Conservation (phyloP, 2,329 filamentous ascomycete species). For the Epichloe amarillans region DNA sequence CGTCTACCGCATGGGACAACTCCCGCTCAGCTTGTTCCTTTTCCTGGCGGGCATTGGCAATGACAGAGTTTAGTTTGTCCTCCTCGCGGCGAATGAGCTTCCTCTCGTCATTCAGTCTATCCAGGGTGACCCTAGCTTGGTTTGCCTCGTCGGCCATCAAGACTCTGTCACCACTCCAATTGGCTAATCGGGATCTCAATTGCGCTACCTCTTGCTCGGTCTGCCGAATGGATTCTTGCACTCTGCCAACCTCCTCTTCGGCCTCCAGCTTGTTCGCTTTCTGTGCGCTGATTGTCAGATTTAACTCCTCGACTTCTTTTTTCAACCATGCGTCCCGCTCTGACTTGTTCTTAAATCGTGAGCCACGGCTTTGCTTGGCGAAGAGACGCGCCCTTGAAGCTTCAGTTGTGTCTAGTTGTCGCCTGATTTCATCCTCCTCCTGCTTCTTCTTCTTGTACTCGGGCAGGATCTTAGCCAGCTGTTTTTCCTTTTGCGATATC, state of each 20-base stretch:
- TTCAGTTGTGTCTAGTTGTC: constrained; percentile 64
- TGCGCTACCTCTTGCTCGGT: constrained; percentile 61
- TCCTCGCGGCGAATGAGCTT: constrained; percentile 83
- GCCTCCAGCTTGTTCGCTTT: constrained; percentile 77
- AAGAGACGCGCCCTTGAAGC: constrained; percentile 66
- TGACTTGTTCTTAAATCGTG: constrained; percentile 74
- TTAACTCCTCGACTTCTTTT: constrained; percentile 68
- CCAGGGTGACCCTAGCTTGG: constrained; percentile 62
- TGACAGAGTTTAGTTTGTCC: constrained; percentile 68
- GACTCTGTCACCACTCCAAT: constrained; percentile 62
- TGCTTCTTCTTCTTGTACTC: constrained; percentile 60
- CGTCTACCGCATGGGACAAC: constrained; percentile 77
- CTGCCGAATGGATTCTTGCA: constrained; percentile 57
- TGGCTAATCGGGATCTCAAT: constrained; percentile 61
- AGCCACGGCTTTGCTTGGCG: constrained; percentile 81
- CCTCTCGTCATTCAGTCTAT: constrained; percentile 71
- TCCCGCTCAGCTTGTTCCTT: constrained; percentile 63
- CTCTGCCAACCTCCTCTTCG: constrained; percentile 63
- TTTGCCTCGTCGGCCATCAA: constrained; percentile 61
- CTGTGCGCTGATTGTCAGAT: constrained; percentile 61
- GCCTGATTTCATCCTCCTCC: constrained; percentile 57
- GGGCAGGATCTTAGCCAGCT: constrained; percentile 64
- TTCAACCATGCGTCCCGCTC: constrained; percentile 78
- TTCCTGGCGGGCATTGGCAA: constrained; percentile 63
- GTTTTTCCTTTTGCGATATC: constrained; percentile 62